Base-by-base conservation (phyloP, 306 rosid species). In the Biancaea sappan region DNA sequence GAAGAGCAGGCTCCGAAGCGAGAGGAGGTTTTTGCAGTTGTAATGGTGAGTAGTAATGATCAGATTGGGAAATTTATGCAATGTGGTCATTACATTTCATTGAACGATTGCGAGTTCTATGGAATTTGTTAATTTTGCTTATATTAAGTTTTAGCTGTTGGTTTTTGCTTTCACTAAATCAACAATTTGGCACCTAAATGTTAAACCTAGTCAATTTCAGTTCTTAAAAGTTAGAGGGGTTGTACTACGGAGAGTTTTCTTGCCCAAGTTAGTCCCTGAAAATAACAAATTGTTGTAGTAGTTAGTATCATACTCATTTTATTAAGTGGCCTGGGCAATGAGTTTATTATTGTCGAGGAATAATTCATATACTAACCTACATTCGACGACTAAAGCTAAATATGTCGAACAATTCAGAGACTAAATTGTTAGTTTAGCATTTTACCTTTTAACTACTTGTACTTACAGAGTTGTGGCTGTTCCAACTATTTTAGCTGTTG, bases 21-120 rank as follows among this genome's bases (percentile, higher is more conserved):
- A 70, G 97, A 94, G 79, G 81, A 89, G 22, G 75, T 90, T 62
- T 92, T 92, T 74, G 99, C 93, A 9, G 99, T 94, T 10, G 96
- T 92, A 35, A 88, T 94, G 99, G 99, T 94, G 44, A 71, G 90
- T 82, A 2, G 18, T 19, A 25, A 67, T 34, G n/a, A 0, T 34
- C 66, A 9, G 15, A 32, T 4, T 60, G 26, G 26, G 8, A n/a
- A n/a, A 9, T 34, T 78, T 34, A 44, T 22, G 37, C 10, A 26
- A 48, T 64, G 34, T 68, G 50, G 65, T 46, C 56, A 48, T 26
- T 16, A 26, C 40, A 3, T 59, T 24, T 60, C 29, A 0, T 26
- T 19, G 57, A 34, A 11, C 29, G 28, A 22, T 57, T 26, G 52
- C 15, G 26, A 41, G 19, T 40, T 53, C 32, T 73, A 47, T 53